phyloP scores from a whole-genome alignment of 2,329 filamentous ascomycete species.

The Boeremia lycopersici region DNA sequence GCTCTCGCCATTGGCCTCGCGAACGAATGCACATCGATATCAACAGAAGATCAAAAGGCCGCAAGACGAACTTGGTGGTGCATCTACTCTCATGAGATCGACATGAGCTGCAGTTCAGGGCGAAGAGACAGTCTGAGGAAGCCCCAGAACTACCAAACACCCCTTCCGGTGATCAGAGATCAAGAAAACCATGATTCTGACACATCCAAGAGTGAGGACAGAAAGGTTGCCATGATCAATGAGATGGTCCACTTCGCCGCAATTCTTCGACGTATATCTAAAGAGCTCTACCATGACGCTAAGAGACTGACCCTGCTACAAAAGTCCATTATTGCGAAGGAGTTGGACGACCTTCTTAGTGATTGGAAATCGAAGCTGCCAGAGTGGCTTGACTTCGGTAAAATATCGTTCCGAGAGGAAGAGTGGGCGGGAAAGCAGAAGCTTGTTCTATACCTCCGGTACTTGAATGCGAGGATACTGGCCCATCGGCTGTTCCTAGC shows the following conservation, averaged over 20 bases:
- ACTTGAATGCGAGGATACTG: constrained; percentile 1
- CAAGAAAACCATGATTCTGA: not conserved
- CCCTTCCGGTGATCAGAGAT: not conserved
- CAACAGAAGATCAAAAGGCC: not conserved
- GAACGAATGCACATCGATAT: not conserved
- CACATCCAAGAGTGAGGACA: not conserved
- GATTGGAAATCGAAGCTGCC: not conserved
- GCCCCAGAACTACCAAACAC: not conserved
- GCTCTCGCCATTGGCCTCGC: not conserved
- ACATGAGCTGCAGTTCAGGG: constrained; percentile 1
- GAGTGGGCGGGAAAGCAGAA: constrained; percentile 1
- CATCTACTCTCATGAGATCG: constrained; percentile 1
- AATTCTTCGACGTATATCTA: not conserved
- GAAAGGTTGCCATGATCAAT: not conserved
- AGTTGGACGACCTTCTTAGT: not conserved
- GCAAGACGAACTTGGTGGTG: not conserved
- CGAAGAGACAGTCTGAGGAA: not conserved
- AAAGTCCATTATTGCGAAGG: not conserved
- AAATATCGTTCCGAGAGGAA: not conserved
- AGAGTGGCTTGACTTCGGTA: not conserved
- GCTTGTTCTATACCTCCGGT: not conserved
- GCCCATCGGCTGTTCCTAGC: not conserved
- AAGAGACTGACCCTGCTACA: not conserved
- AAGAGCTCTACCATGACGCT: not conserved
- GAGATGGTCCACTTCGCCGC: not conserved